Base-by-base conservation (phyloP, 2,329 filamentous ascomycete genomes). In the Cercospora sp. region DNA sequence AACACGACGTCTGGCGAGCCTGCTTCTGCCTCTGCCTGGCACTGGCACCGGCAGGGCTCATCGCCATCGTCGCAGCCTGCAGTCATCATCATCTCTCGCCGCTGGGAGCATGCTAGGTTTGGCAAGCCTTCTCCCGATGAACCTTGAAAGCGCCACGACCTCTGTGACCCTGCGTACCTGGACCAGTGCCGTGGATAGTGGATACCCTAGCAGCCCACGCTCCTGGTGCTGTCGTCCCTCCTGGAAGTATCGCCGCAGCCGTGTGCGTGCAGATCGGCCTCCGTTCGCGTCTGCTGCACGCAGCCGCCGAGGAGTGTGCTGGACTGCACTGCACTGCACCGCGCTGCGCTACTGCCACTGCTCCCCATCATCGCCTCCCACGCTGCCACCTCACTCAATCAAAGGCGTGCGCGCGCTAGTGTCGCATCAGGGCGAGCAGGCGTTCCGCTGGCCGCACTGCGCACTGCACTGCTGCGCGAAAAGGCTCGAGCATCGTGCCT, bases 121-220 rank as follows among this genome's bases (percentile, higher is more conserved):
- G 10, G 10, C 59, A 40, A 23, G 31, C 31, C 59, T 42, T 20
- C 40, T 48, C 30, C 61, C 61, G 61, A 36, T 26, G 61, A 64
- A 64, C 61, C 61, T 64, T 64, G 60, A 18, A 2, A 3, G 16
- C 18, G n/a, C 18, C 36, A 40, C 45, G 20, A 5, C 36, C 16
- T 40, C 36, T 40, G 23, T 18, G 30, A 48, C 61, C 61, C 48
- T 64, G 61, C 61, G 60, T 67, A 60, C 65, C 66, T 68, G 66
- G 61, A 68, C 66, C 66, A 45, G 61, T 45, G 66, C 61, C 60
- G 66, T 68, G 66, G 66, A 63, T 68, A 48, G n/a, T 48, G 42
- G 57, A 26, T 30, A 5, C 13, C 36, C 16, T 40, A 40, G 36
- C 36, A 40, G 53, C 57, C 66, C 53, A 64, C 60, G 20, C 23